Evolutionary conservation across 495 filamentous ascomycete species (phyloP), one percentile per base, ranked within the genome.

Genomic region (Penicillium goetzii): DNA sequence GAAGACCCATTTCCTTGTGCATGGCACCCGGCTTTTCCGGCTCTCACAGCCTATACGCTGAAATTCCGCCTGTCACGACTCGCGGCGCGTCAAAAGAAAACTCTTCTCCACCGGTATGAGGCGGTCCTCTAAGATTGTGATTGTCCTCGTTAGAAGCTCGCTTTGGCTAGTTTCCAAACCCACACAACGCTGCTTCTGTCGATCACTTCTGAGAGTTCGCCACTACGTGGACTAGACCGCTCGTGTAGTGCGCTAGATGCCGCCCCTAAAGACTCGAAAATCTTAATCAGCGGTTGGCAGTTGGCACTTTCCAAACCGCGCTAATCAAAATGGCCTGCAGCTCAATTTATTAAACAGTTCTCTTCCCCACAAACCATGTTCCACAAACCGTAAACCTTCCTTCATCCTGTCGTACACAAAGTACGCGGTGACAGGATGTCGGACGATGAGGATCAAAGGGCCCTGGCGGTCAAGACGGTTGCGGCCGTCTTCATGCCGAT

Each of bases 401-500:
- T 38, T 47, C 26, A 47, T 52, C 50, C 43, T 62, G 51, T 57
- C 26, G 58, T 23, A 28, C 49, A 32, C 8, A 14, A 19, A 19
- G 26, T 14, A 25, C 53, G 25, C 36, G 17, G 26, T n/a, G 40
- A 23, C 34, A 65, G 30, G 1, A 66, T 67, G 67, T 58, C 61
- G 8, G 68, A 64, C 21, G 68, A 66, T n/a, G 63, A 72, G 41
- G 54, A 66, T 56, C 66, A 72, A 49, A 73, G 78, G 61, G 70
- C 58, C 19, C 53, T 68, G 51, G 73, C 73, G 41, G 73, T 78
- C 30, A 61, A 59, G 57, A 68, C 65, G 40, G 72, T 79, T 25
- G 74, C 78, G 47, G 78, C 78, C 55, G 70, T 67, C 54, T 77
- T 81, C 54, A 61, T 79, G 68, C 54, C 73, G 0, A 66, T 82